A percentile compares a stretch with the other conserved stretches of the same genome.
Conservation (phyloP, 176 grass and related monocot species). For the Oropetium thomaeum region DNA sequence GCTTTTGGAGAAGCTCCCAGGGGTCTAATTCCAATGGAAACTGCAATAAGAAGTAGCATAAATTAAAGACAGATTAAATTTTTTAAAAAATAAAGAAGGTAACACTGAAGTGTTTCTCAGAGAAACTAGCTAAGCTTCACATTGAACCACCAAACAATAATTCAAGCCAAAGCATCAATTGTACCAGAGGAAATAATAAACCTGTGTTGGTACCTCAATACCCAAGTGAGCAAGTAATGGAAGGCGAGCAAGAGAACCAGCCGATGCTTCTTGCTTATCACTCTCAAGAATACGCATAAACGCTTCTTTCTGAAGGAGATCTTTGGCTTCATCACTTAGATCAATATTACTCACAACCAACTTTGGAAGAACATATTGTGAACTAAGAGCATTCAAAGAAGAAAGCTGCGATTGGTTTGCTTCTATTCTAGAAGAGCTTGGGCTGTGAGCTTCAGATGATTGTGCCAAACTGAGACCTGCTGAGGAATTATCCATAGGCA, state of each 20-base stretch:
- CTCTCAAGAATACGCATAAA: constrained; percentile 78
- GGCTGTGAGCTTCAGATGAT: constrained; percentile 62
- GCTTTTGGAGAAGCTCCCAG: constrained; percentile 82
- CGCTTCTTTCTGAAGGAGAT: constrained; percentile 74
- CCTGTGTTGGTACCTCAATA: constrained; percentile 68
- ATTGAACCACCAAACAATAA: constrained; percentile 11
- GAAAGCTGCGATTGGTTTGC: constrained; percentile 54
- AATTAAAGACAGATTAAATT: constrained; percentile 14
- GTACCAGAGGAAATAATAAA: constrained; percentile 1
- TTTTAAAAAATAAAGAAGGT: not conserved
- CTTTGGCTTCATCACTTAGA: constrained; percentile 78
- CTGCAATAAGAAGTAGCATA: constrained; percentile 48
- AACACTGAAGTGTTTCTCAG: not conserved
- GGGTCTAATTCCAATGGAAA: constrained; percentile 88
- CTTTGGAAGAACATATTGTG: constrained; percentile 72
- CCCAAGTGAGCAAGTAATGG: constrained; percentile 82
- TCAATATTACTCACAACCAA: constrained; percentile 73
- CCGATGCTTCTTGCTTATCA: constrained; percentile 68
- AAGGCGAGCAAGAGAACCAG: constrained; percentile 55
- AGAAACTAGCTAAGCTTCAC: not conserved
- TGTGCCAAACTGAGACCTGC: constrained; percentile 43
- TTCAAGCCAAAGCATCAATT: constrained; percentile 31
- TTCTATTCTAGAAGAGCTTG: constrained; percentile 48
- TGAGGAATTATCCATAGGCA: constrained; percentile 52
- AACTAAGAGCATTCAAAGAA: constrained; percentile 31